Evolutionary conservation across 208 protist genomes (phyloP), one percentile per base, ranked within the genome.

Genomic region (Leishmania braziliensis): DNA sequence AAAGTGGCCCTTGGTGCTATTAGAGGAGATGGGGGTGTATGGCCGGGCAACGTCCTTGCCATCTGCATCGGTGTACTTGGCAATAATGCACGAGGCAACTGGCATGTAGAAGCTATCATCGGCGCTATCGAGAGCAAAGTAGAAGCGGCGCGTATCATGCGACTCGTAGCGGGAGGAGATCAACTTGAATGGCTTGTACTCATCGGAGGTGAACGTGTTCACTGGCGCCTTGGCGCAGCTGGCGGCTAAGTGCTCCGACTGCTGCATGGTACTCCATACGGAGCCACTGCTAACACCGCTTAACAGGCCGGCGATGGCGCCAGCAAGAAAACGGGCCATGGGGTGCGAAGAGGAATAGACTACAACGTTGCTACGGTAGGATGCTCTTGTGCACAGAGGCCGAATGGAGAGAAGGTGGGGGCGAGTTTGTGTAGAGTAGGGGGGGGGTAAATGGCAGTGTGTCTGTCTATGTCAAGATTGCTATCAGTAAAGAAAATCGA

Each of bases 31-130:
- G 39, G 95, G 95, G 9, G 95, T 97, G 87, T 98, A 98, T 5
- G 95, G 95, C n/a, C 95, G 95, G 23, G 89, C 84, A 46, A 97
- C 96, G n/a, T 92, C 89, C 69, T 96, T 93, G 74, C 95, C 95
- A n/a, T 96, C 89, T 60, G 75, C 86, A 50, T 98, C 91, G 9
- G 88, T 94, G 84, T 89, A 95, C 84, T 91, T 93, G 36, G 89
- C 86, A 2, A 95, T 88, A 46, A 98, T 90, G 87, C 93, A 97
- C 12, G 93, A 97, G 23, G 90, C 88, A 20, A 93, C 85, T 1
- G 84, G 86, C 86, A 96, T 91, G 71, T 74, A 80, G 74, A 96
- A 92, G 79, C 26, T 70, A 50, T 88, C 88, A 48, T 92, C 84
- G 20, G 87, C 74, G 9, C 82, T 80, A 36, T 89, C 84, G 75